A percentile compares a stretch with the other conserved stretches of the same genome.
phyloP scores from a whole-genome alignment of 1,139 yeast genomes.

The Candida albicans region DNA sequence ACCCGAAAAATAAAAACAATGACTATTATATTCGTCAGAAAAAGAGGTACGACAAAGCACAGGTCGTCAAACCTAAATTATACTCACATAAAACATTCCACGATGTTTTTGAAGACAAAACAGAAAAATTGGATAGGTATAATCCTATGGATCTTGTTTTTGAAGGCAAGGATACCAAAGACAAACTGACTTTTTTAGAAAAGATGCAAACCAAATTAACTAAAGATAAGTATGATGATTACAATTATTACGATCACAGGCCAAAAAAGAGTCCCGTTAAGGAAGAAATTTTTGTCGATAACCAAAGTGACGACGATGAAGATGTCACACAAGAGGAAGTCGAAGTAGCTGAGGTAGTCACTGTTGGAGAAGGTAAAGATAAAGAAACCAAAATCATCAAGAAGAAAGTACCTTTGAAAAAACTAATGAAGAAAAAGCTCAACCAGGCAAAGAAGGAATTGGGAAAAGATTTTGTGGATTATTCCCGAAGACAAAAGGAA shows the following conservation, averaged over 20 bases:
- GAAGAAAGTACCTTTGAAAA: conserved; percentile 28
- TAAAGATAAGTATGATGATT: conserved; percentile 34
- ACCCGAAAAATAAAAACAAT: conserved; percentile 15
- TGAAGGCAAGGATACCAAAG: conserved; percentile 30
- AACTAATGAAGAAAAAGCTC: conserved; percentile 26
- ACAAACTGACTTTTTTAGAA: conserved; percentile 25
- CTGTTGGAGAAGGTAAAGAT: conserved; percentile 5
- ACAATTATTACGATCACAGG: conserved; percentile 37
- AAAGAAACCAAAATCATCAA: conserved; percentile 15
- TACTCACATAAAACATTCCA: conserved; percentile 45
- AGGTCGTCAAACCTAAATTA: conserved; percentile 32
- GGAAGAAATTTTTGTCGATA: conserved; percentile 13
- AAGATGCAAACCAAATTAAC: conserved; percentile 31
- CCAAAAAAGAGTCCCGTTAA: conserved; percentile 9
- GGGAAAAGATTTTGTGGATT: conserved; percentile 32
- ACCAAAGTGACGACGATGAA: conserved; percentile 19
- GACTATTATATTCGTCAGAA: conserved; percentile 44
- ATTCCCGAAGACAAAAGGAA: conserved; percentile 25
- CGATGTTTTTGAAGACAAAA: conserved; percentile 38
- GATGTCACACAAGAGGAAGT: conserved; percentile 10
- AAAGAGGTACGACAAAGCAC: conserved; percentile 34
- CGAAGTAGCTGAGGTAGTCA: conserved; percentile 12
- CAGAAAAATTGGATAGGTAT: conserved; percentile 31
- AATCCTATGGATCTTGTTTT: conserved; percentile 48
- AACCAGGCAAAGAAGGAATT: conserved; percentile 31